Conservation (phyloP, 148 eudicot species). For the Chenopodium formosanum region DNA sequence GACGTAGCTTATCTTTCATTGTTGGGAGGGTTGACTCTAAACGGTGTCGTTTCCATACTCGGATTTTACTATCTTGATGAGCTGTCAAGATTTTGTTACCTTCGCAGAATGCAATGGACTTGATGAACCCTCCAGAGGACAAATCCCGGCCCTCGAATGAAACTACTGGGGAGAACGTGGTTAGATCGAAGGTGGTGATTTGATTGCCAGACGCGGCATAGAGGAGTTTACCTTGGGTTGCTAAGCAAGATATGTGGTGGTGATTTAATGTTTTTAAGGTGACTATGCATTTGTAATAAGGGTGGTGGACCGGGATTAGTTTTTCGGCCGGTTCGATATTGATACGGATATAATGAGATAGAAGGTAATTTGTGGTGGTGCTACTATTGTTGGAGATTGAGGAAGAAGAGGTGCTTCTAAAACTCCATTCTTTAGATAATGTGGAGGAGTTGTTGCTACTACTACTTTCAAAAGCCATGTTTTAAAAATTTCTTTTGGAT, state of each 20-base stretch:
- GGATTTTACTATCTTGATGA: slow-evolving; percentile 42
- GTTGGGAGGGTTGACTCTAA: slow-evolving; percentile 33
- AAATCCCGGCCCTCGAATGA: slow-evolving; percentile 18
- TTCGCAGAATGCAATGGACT: slow-evolving; percentile 26
- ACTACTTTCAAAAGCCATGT: not conserved
- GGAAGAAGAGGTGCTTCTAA: slow-evolving; percentile 17
- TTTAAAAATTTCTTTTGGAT: not conserved
- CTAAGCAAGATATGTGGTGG: slow-evolving; percentile 37
- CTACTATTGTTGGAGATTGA: slow-evolving; percentile 1
- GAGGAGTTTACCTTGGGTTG: slow-evolving; percentile 27
- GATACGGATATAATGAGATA: not conserved
- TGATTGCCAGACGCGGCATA: slow-evolving; percentile 38
- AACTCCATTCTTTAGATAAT: slow-evolving; percentile 21
- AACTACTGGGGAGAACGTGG: slow-evolving; percentile 19
- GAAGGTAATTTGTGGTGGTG: not conserved
- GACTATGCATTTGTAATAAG: slow-evolving; percentile 23
- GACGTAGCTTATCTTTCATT: slow-evolving; percentile 25
- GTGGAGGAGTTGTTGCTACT: slow-evolving; percentile 7
- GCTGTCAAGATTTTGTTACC: slow-evolving; percentile 34
- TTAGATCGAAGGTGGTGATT: slow-evolving; percentile 33
- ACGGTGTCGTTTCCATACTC: slow-evolving; percentile 45
- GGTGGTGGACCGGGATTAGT: slow-evolving; percentile 15
- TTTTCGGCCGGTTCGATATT: not conserved
- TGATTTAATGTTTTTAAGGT: slow-evolving; percentile 26
- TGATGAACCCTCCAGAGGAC: slow-evolving; percentile 32